phyloP scores from a whole-genome alignment of 371 early-diverging fungal genomes.

The Mortierella sp. region DNA sequence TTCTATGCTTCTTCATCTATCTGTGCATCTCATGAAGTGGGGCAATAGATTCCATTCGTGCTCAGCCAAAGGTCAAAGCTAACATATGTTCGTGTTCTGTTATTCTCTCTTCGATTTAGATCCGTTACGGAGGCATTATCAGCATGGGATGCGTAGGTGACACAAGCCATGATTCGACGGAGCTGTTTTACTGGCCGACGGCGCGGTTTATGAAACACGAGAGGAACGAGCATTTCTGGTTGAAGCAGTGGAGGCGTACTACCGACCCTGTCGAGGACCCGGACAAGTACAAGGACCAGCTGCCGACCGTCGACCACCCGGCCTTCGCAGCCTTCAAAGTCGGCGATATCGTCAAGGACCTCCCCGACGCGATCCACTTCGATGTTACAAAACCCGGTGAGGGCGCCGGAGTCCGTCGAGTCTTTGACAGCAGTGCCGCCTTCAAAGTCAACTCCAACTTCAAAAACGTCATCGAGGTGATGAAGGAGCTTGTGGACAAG shows the following conservation, averaged over 20 bases:
- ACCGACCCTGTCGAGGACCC: not conserved
- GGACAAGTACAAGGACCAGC: not conserved
- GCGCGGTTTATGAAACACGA: not conserved
- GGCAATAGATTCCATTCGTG: too few species aligned
- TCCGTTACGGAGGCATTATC: not conserved
- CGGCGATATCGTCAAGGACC: not conserved
- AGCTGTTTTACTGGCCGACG: not conserved
- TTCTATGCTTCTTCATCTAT: too few species aligned
- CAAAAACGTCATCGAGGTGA: not conserved
- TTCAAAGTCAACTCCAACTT: not conserved
- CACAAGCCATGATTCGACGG: not conserved
- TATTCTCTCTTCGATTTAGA: not conserved
- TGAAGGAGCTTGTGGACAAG: not conserved
- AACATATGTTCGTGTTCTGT: too few species aligned
- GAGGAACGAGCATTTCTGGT: slow-evolving; percentile 1
- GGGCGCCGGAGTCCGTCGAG: not conserved
- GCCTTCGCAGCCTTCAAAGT: not conserved
- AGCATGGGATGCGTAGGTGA: not conserved
- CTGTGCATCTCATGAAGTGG: too few species aligned
- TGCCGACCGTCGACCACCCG: not conserved
- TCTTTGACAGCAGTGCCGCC: not conserved
- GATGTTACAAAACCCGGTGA: not conserved
- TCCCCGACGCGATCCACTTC: not conserved
- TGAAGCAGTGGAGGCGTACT: slow-evolving; percentile 12
- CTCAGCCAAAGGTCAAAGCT: too few species aligned